Conservation (phyloP, 2,329 filamentous ascomycete genomes). For the Claviceps monticola region DNA sequence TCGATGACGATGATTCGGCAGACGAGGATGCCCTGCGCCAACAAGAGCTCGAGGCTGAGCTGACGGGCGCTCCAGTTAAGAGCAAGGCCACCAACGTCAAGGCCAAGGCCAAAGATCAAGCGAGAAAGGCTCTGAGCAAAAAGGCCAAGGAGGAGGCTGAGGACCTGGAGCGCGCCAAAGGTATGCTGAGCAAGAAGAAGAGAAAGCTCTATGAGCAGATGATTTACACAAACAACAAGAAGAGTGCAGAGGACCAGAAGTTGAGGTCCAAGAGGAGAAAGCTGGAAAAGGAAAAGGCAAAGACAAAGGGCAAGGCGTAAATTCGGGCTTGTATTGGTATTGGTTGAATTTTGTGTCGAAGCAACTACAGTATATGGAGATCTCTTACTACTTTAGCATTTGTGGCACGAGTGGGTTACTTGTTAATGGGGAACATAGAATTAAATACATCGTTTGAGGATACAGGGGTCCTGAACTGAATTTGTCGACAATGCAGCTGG, state of each 20-base stretch:
- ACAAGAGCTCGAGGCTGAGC: conserved; percentile 83
- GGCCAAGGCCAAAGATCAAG: conserved; percentile 54
- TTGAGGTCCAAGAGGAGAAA: conserved; percentile 81
- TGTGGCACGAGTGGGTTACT: not conserved
- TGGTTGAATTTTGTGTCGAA: not conserved
- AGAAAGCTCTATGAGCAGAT: conserved; percentile 96
- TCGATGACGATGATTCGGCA: conserved; percentile 23
- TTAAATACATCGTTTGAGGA: not conserved
- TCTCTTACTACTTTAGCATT: conserved; percentile 2
- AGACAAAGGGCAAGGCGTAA: conserved; percentile 29
- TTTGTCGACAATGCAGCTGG: too few species aligned
- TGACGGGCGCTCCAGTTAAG: conserved; percentile 52
- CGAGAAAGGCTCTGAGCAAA: conserved; percentile 53
- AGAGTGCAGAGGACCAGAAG: conserved; percentile 78
- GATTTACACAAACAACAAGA: conserved; percentile 87
- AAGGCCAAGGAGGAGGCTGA: conserved; percentile 67
- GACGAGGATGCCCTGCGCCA: conserved; percentile 63
- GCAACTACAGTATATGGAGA: not conserved
- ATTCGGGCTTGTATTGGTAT: not conserved
- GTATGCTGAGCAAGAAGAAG: conserved; percentile 98
- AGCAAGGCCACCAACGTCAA: conserved; percentile 33
- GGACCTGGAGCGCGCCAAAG: conserved; percentile 83
- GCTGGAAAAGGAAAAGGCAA: conserved; percentile 54
- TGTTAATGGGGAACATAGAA: not conserved
- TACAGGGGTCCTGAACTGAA: too few species aligned